phyloP scores from a whole-genome alignment of 768 basidiomycete species.

The Stropharia rugosoannulata region DNA sequence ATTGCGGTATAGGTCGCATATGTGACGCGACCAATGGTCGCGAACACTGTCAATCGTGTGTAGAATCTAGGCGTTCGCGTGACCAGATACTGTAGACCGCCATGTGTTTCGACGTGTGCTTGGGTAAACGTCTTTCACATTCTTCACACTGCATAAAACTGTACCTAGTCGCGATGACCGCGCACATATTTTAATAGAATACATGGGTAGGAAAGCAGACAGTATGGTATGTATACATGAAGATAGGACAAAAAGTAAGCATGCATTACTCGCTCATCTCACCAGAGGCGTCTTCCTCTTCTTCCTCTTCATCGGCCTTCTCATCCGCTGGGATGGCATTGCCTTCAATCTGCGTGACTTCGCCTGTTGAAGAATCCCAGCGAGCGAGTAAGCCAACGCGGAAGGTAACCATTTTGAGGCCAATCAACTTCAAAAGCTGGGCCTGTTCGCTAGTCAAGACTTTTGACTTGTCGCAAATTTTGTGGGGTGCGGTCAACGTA shows the following conservation, averaged over 20 bases:
- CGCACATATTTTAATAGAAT: neutral
- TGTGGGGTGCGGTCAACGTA: constrained; percentile 75
- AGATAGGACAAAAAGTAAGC: constrained; percentile 15
- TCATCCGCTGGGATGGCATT: constrained; percentile 37
- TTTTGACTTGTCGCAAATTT: constrained; percentile 82
- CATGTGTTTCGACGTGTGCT: neutral
- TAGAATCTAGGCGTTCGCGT: too few species aligned
- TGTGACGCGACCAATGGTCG: neutral
- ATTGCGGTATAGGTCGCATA: neutral
- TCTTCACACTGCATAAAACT: neutral
- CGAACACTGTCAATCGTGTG: neutral
- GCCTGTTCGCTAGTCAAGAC: constrained; percentile 83
- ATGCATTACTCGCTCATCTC: constrained; percentile 51
- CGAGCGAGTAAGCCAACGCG: constrained; percentile 66
- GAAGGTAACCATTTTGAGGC: constrained; percentile 87
- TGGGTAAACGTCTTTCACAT: neutral
- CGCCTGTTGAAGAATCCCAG: constrained; percentile 70
- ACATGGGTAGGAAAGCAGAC: constrained; percentile 4
- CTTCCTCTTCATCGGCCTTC: constrained; percentile 34
- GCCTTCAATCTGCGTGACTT: constrained; percentile 60
- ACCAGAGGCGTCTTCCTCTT: constrained; percentile 24
- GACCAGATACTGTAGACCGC: too few species aligned
- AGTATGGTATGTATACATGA: constrained; percentile 18
- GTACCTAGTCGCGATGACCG: too few species aligned
- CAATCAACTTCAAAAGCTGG: constrained; percentile 89